phyloP scores from a whole-genome alignment of 108 stramenopile species.

The Cyclotella kingstonii region DNA sequence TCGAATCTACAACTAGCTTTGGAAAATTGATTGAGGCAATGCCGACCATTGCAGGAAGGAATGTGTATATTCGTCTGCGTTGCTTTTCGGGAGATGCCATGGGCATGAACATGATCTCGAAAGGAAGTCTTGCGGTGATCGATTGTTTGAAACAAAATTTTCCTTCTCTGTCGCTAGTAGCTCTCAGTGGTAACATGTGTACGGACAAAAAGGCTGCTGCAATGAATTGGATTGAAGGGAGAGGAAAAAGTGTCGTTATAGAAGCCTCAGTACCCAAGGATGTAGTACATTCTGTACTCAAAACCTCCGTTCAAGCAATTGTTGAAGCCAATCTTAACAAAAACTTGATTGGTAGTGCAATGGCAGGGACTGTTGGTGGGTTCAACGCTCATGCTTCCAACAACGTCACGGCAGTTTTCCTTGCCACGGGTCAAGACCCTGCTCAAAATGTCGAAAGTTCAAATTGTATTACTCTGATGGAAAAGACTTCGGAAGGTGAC shows the following conservation, averaged over 20 bases:
- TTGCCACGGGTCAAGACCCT: conserved; percentile 99
- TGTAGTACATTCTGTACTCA: conserved; percentile 86
- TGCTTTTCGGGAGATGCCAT: conserved; percentile 98
- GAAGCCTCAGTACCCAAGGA: conserved; percentile 88
- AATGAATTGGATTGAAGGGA: conserved; percentile 97
- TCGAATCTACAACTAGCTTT: conserved; percentile 96
- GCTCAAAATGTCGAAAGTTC: conserved; percentile 97
- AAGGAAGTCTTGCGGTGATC: conserved; percentile 92
- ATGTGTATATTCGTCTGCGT: conserved; percentile 91
- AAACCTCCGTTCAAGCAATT: conserved; percentile 91
- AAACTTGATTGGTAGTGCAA: conserved; percentile 97
- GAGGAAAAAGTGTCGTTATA: conserved; percentile 95
- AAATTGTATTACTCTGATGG: conserved; percentile 95
- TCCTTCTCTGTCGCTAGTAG: conserved; percentile 76
- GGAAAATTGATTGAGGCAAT: conserved; percentile 79
- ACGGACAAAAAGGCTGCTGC: conserved; percentile 99
- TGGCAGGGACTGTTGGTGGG: conserved; percentile 95
- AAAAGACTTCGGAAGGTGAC: conserved; percentile 85
- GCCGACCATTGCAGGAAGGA: conserved; percentile 91
- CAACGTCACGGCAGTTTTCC: conserved; percentile 97
- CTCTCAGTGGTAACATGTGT: conserved; percentile 98
- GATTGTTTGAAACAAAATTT: conserved; percentile 72
- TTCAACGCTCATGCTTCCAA: conserved; percentile 99
- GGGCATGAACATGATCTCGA: conserved; percentile 99
- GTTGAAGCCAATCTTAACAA: conserved; percentile 93